Percentiles rank a stretch among this genome's conserved stretches.
Evolutionary conservation across 495 filamentous ascomycete genomes (phyloP).

Genomic region (Penicillium bovifimosum): DNA sequence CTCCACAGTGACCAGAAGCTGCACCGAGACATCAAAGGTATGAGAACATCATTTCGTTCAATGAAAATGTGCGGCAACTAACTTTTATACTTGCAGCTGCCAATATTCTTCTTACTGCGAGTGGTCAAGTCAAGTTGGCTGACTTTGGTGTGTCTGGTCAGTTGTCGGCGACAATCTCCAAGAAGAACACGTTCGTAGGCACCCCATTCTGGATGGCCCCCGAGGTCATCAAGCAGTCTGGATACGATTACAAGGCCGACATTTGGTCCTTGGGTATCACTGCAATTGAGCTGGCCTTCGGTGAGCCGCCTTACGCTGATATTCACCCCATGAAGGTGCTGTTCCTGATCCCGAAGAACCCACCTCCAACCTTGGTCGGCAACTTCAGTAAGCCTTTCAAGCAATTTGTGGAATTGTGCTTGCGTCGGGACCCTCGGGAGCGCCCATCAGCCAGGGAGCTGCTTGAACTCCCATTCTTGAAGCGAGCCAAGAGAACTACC

Average conservation of each 20-base stretch:
- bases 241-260: conserved; percentile 97
- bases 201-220: conserved; percentile 99
- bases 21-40: conserved; percentile 96
- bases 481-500: conserved; percentile 81
- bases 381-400: conserved; percentile 88
- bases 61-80: conserved; percentile 4
- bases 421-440: conserved; percentile 82
- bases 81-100: conserved; percentile 54
- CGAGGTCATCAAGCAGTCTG: conserved; percentile 96
- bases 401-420: conserved; percentile 84
- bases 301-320: conserved; percentile 91
- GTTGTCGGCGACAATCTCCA: conserved; percentile 98
- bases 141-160: conserved; percentile 98
- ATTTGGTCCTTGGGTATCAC: conserved; percentile 99
- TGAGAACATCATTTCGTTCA: not conserved
- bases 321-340: conserved; percentile 99
- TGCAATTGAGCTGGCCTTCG: conserved; percentile 84
- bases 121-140: conserved; percentile 92
- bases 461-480: conserved; percentile 83
- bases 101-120: conserved; percentile 79
- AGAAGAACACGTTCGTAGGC: conserved; percentile 98
- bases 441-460: conserved; percentile 83
- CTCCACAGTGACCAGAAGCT: conserved; percentile 92
- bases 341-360: conserved; percentile 94
- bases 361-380: conserved; percentile 75